A percentile compares a stretch with the other conserved stretches of the same genome.
Conservation (phyloP, 495 filamentous ascomycete species). For the Talaromyces adpressus region DNA sequence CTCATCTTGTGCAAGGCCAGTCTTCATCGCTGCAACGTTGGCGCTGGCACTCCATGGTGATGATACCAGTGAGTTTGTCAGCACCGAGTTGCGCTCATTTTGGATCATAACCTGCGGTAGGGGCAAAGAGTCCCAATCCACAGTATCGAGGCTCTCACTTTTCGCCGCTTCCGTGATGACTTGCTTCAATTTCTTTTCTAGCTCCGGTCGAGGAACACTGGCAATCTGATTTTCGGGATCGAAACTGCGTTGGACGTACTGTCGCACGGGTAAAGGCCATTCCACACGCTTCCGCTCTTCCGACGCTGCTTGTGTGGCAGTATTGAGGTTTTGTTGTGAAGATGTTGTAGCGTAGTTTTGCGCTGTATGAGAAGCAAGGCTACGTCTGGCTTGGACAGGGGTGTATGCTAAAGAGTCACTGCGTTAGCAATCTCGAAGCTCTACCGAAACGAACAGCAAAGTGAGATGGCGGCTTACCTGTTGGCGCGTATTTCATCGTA, state of each 20-base stretch:
- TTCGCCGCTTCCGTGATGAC: conserved; percentile 78
- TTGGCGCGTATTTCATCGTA: conserved; percentile 19
- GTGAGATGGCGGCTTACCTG: conserved; percentile 24
- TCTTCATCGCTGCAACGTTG: conserved; percentile 22
- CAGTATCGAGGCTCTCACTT: conserved; percentile 53
- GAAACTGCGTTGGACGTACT: conserved; percentile 81
- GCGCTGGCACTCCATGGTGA: conserved; percentile 24
- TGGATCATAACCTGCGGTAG: conserved; percentile 84
- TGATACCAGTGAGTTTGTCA: conserved; percentile 31
- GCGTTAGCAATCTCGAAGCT: conserved; percentile 8
- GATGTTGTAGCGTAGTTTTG: conserved; percentile 18
- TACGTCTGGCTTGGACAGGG: conserved; percentile 45
- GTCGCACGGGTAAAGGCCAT: conserved; percentile 69
- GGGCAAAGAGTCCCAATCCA: conserved; percentile 77
- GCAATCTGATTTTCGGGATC: conserved; percentile 58
- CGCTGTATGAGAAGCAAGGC: conserved; percentile 21
- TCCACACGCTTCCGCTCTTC: conserved; percentile 43
- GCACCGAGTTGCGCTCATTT: conserved; percentile 47
- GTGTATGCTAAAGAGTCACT: conserved; percentile 40
- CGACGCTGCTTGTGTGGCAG: conserved; percentile 10
- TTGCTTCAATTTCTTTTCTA: conserved; percentile 77
- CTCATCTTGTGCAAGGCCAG: conserved; percentile 15
- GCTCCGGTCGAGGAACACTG: conserved; percentile 58
- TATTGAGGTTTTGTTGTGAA: conserved; percentile 12
- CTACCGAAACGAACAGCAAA: conserved; percentile 2